Evolutionary conservation across 345 rosid species (phyloP), one percentile per base, ranked within the genome.

Genomic region (Hypericum androsaemum): DNA sequence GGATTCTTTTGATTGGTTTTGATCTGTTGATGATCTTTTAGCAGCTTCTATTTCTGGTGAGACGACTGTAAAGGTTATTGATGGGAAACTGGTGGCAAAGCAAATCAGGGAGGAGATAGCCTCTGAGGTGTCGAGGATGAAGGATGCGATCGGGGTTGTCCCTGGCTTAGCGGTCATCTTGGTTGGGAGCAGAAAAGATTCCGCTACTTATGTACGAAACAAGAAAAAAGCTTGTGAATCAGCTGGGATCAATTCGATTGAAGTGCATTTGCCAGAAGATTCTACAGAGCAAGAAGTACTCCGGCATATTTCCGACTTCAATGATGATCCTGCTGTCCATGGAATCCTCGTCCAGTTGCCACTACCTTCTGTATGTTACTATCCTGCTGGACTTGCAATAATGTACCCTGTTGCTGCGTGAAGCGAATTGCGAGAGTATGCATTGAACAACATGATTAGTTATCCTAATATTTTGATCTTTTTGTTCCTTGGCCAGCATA

Each of bases 261-360:
- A 83, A 63, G 86, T 73, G 35, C 14, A 58, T 56, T 61, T 89
- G 59, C 71, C 88, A 10, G 84, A 73, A 43, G 81, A 77, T 37
- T 64, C 88, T 0, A 55, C 81, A 5, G 94, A 86, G 64, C 70
- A 77, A 16, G 86, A 86, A 61, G 82, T 89, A 8, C 74, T 86
- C 59, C 70, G 68, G 51, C 71, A 58, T 59, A 77, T 89, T 47
- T 72, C 74, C 0, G 70, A 60, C 45, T 87, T 80, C 59, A 89
- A 89, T 42, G 70, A 59, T 36, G 84, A 86, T 68, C 76, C 89
- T 64, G 65, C 73, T 0, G 86, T 89, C 48, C 95, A 89, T 54
- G 97, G 95, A 70, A 86, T 89, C 69, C 95, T 86, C 60, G 95
- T 89, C 56, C 95, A 89, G 66, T 65, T 83, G 67, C 94, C 97